Evolutionary conservation across 2,329 filamentous ascomycete species (phyloP).

Genomic region (Trichoderma aggressivum): DNA sequence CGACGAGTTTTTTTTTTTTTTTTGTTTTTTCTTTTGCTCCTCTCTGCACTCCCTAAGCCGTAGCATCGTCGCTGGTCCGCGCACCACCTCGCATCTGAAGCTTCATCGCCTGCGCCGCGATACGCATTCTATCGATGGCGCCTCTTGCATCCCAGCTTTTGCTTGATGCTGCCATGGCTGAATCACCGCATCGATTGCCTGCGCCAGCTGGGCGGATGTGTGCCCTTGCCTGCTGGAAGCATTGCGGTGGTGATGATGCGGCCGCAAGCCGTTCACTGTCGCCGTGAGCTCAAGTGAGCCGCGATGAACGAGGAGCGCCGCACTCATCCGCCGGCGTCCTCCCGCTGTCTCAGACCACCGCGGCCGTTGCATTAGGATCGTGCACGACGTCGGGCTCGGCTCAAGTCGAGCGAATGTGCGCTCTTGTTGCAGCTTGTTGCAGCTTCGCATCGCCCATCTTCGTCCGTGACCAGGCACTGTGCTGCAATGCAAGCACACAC

Average conservation of each 20-base stretch:
- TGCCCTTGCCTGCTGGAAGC: background rate
- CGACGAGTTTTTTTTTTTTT: background rate
- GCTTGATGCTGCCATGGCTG: slow-evolving; percentile 19
- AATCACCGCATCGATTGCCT: slow-evolving; percentile 25
- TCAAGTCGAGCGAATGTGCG: background rate
- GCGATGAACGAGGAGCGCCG: slow-evolving; percentile 4
- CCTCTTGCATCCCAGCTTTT: background rate
- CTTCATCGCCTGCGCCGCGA: background rate
- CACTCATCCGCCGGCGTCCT: background rate
- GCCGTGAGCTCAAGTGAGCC: slow-evolving; percentile 15
- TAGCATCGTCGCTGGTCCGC: slow-evolving; percentile 3
- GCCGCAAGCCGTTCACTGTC: slow-evolving; percentile 1
- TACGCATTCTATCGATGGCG: slow-evolving; percentile 1
- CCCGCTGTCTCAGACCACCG: background rate
- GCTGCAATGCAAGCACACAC: background rate
- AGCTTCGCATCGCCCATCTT: slow-evolving; percentile 2
- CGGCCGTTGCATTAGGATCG: background rate
- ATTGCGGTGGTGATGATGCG: slow-evolving; percentile 22
- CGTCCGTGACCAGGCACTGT: slow-evolving; percentile 3
- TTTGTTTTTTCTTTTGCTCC: background rate
- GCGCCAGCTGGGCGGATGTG: background rate
- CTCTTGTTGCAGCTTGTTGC: background rate
- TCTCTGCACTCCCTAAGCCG: background rate
- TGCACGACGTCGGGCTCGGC: background rate
- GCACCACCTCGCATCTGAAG: background rate